Evolutionary conservation across 169 alveolate species (phyloP), one percentile per base, ranked within the genome.

Genomic region (Ichthyophthirius multifiliis): DNA sequence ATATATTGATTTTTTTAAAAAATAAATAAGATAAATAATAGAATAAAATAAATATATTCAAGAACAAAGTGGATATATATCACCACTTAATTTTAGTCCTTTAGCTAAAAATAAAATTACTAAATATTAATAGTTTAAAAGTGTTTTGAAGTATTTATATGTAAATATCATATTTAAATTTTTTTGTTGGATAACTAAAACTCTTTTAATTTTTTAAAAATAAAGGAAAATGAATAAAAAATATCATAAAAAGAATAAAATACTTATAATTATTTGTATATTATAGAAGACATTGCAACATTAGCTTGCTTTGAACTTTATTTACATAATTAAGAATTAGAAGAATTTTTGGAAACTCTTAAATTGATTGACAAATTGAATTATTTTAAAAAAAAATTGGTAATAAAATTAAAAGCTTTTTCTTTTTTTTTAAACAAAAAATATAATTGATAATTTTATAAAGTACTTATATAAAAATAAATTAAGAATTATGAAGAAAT

Each of bases 401-500:
- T 55, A 55, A 55, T 45, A 23, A 48, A 18, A 7, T 1, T n/a
- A n/a, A n/a, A n/a, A n/a, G 2, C 39, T 5, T 45, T 5, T 45
- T 6, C 18, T 27, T 3, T 6, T 45, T 3, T 3, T n/a, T 4
- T n/a, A 45, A 6, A 45, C 15, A 45, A 12, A 45, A 45, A 45
- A 6, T 45, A 6, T n/a, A 4, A 3, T 20, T 9, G 31, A 13
- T 55, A 15, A 18, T 27, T 18, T 18, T 12, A 2, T n/a, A n/a
- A n/a, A n/a, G n/a, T n/a, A n/a, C n/a, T n/a, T n/a, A n/a, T n/a
- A n/a, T n/a, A n/a, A n/a, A n/a, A n/a, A n/a, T n/a, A n/a, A n/a
- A n/a, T n/a, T n/a, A 15, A 55, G 71, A 39, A 55, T 27, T 55
- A 55, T 27, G 71, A 55, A 10, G 71, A 55, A 55, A 55, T 55